A percentile compares a stretch with the other conserved stretches of the same genome.
Evolutionary conservation across 2,329 filamentous ascomycete genomes (phyloP).

Genomic region (Hypoxylon sp.): DNA sequence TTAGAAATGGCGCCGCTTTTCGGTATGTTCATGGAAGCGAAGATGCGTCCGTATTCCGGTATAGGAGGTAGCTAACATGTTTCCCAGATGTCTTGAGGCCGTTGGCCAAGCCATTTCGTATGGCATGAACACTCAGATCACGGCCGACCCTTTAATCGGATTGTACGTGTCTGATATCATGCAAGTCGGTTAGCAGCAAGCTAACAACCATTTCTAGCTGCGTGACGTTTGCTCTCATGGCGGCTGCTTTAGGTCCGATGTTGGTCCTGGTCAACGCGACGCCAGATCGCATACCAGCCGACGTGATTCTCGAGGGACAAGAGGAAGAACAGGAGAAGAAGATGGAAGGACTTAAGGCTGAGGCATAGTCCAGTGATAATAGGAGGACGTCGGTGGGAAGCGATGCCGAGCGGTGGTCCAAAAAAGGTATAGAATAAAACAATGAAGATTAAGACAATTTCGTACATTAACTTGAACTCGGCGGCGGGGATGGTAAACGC

Average conservation of each 20-base stretch:
- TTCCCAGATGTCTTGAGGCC: conserved; percentile 47
- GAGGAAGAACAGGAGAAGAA: conserved; percentile 33
- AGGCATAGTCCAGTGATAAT: conserved; percentile 8
- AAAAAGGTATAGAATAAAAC: not conserved
- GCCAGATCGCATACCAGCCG: conserved; percentile 50
- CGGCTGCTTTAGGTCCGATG: conserved; percentile 48
- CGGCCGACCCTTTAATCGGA: conserved; percentile 48
- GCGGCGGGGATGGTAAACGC: conserved; percentile 1
- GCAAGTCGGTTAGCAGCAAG: not conserved
- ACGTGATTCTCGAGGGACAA: conserved; percentile 48
- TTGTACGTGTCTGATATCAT: conserved; percentile 44
- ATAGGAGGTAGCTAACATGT: not conserved
- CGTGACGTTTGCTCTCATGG: conserved; percentile 51
- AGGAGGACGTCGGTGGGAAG: not conserved
- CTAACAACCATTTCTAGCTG: conserved; percentile 40
- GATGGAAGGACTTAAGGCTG: conserved; percentile 20
- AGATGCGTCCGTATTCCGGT: not conserved
- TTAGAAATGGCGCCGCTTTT: conserved; percentile 53
- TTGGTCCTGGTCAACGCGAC: conserved; percentile 50
- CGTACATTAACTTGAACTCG: not conserved
- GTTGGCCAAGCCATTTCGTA: conserved; percentile 52
- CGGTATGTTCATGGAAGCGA: conserved; percentile 25
- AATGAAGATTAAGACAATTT: not conserved
- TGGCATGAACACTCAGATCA: conserved; percentile 52
- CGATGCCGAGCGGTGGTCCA: not conserved